Conservation (phyloP, 441 rosid species). For the Erodium moschatum region DNA sequence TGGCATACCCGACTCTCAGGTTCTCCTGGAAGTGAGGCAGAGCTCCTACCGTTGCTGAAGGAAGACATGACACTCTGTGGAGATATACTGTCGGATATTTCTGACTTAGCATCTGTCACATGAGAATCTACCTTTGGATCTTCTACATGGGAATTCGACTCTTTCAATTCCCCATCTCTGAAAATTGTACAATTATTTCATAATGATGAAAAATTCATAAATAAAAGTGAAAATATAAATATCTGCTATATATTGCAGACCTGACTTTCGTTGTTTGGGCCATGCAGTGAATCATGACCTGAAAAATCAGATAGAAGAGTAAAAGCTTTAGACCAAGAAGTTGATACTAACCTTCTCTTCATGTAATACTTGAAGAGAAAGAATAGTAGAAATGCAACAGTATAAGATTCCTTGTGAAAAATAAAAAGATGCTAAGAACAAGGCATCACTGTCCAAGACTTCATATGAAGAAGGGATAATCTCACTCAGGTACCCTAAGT, state of each 20-base stretch:
- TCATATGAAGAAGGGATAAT: background rate
- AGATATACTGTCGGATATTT: conserved; percentile 24
- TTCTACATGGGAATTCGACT: background rate
- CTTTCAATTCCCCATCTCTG: conserved; percentile 34
- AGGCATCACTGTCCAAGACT: background rate
- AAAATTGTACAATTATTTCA: conserved; percentile 6
- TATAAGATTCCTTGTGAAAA: background rate
- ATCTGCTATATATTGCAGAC: conserved; percentile 23
- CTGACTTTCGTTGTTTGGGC: conserved; percentile 39
- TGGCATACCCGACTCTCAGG: conserved; percentile 25
- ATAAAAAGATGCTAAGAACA: background rate
- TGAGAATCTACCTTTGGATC: conserved; percentile 16
- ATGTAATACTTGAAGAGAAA: background rate
- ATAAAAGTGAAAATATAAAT: background rate
- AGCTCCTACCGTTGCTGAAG: conserved; percentile 26
- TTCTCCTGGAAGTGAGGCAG: conserved; percentile 24
- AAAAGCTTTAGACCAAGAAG: background rate
- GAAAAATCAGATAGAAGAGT: conserved; percentile 18
- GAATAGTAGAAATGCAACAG: background rate
- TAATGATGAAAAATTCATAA: background rate
- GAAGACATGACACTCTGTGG: conserved; percentile 23
- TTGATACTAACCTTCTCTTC: background rate
- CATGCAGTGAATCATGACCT: conserved; percentile 45
- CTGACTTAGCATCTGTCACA: conserved; percentile 29
- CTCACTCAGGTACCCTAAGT: background rate